Base-by-base conservation (phyloP, 179 eudicot species). In the Actinidia chinensis region DNA sequence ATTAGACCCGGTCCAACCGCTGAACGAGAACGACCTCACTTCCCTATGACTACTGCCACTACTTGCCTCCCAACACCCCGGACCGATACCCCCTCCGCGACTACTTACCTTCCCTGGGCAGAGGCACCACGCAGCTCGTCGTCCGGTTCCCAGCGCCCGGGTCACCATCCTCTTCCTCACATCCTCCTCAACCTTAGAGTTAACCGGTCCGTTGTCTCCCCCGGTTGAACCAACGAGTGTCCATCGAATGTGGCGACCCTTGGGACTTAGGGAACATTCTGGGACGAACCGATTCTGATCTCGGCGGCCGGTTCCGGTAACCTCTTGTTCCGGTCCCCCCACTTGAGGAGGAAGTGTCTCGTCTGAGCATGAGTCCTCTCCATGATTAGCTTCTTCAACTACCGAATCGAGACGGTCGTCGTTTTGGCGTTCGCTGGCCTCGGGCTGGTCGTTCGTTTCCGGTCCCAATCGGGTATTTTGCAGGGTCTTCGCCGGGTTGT, bases 181-280 rank as follows among this genome's bases (percentile, higher is more conserved):
- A 48, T 90, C 89, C 15, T 79, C 90, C 23, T 97, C 46, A 93
- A 79, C 76, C 93, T 78, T 2, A 93, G 66, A 23, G 97, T 89
- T 63, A 86, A 93, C 77, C 97, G 87, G 55, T 93, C 97, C 69
- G 80, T 71, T 48, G 90, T 88, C 74, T 85, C 91, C 69, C 93
- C 92, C 47, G 88, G 93, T 71, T 85, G 89, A 1, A 87, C 90
- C 76, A 93, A 79, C 64, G 91, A 90, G 79, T 92, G 97, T 23
- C 97, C 95, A 3, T 91, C 42, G 98, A 88, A 23, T 87, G 86
- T n/a, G n/a, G n/a, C 8, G 97, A 91, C 70, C 97, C 71, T 0
- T 86, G 54, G 42, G 86, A 89, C 74, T 71, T 87, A 64, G 82
- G 88, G 51, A 87, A 68, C 75, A 85, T 63, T 76, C 77, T 82